phyloP scores from a whole-genome alignment of 2,329 filamentous ascomycete genomes.

The Calonectria fujianensis region DNA sequence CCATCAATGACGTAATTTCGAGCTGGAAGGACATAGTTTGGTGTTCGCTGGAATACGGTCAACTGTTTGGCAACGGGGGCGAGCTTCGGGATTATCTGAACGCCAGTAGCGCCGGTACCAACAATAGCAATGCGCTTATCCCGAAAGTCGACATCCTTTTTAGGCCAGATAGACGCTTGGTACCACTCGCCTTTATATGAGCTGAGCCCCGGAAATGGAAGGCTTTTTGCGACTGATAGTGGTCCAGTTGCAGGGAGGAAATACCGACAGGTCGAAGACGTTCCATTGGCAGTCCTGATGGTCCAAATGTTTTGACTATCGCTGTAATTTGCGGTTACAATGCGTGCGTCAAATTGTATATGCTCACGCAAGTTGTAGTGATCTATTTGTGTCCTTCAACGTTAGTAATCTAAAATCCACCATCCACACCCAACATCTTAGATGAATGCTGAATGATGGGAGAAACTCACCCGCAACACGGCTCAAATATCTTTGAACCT shows the following conservation, averaged over 20 bases:
- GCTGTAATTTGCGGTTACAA: constrained; percentile 29
- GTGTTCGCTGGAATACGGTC: constrained; percentile 41
- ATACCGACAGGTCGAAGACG: constrained; percentile 27
- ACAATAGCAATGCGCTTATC: constrained; percentile 39
- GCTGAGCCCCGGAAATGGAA: constrained; percentile 29
- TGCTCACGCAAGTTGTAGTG: constrained; percentile 30
- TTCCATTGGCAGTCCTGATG: constrained; percentile 29
- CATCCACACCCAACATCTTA: too few species aligned
- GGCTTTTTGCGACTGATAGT: constrained; percentile 33
- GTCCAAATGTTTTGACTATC: constrained; percentile 28
- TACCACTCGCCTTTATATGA: constrained; percentile 34
- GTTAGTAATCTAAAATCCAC: neutral
- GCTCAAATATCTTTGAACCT: constrained; percentile 38
- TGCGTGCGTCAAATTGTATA: constrained; percentile 26
- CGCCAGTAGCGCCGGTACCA: constrained; percentile 41
- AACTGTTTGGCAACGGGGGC: constrained; percentile 34
- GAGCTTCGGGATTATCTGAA: constrained; percentile 42
- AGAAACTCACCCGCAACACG: constrained; percentile 36
- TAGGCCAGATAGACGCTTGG: constrained; percentile 37
- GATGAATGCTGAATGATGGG: neutral
- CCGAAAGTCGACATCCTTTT: constrained; percentile 23
- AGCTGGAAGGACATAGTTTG: constrained; percentile 36
- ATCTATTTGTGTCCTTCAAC: neutral
- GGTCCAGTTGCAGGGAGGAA: constrained; percentile 40
- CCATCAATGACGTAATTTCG: constrained; percentile 39